Evolutionary conservation across 2,329 filamentous ascomycete species (phyloP), one percentile per base, ranked within the genome.

Genomic region (Periglandula ipomoeae): DNA sequence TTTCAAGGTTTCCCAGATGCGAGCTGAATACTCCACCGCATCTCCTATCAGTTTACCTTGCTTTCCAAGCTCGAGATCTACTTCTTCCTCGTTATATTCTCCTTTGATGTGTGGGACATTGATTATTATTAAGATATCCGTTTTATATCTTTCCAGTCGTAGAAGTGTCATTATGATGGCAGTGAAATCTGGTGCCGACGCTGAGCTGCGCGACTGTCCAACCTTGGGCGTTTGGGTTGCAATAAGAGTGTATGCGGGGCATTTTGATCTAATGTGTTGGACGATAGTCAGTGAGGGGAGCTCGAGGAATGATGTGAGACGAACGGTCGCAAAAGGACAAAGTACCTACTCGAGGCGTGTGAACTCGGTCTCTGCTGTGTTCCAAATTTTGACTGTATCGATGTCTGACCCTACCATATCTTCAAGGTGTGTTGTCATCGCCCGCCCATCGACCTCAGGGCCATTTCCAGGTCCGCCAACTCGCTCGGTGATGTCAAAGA

Each of bases 401-500:
- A 74, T 71, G 53, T 85, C 79, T 0, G 75, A 75, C 53, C 80
- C 80, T 34, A 85, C 80, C 43, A 88, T 72, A 39, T 88, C 85
- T 59, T 85, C 76, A 0, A 87, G 72, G 58, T 87, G 84, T 10
- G 76, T 79, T 3, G 82, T 81, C 60, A 85, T 70, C 20, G 89
- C 88, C 40, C 76, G 78, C 49, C 85, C 84, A 58, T 90, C 82
- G 32, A 78, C 78, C 59, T 82, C 76, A 17, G 80, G 72, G 2
- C 72, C 68, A 38, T 68, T 71, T 26, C 74, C 72, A 4, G 78
- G 59, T 13, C 67, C 63, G 51, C 79, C 78, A 20, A 95, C 84
- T 49, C 87, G 85, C 70, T 96, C 85, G 48, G 87, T 85, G 60
- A 97, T 88, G 60, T 97, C 91, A 66, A 96, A 78, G 58, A 95